Percentiles rank a stretch among this genome's conserved stretches.
These are phyloP conservation scores for Verticillium longisporum DNA, from an alignment of 2,329 filamentous ascomycete genomes.

Conservation along the genomic window DNA sequence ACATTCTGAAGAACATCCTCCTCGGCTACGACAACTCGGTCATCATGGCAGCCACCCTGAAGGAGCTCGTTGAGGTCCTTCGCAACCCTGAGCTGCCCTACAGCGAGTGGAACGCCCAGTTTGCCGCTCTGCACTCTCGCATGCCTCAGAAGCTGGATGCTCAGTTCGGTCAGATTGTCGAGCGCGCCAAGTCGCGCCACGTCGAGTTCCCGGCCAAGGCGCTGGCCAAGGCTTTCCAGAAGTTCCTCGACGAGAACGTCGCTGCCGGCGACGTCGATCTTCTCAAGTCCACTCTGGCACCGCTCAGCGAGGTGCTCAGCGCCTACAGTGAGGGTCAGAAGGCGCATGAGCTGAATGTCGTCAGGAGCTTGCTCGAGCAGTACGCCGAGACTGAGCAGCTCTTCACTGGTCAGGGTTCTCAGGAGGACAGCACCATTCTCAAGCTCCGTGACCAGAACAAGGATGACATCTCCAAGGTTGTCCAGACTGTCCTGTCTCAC, in stretches of 20 bases:
- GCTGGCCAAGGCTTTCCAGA: slow-evolving; percentile 73
- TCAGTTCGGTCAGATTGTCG: slow-evolving; percentile 76
- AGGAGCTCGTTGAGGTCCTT: slow-evolving; percentile 84
- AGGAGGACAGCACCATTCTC: slow-evolving; percentile 91
- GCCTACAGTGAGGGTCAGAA: slow-evolving; percentile 85
- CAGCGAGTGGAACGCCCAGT: slow-evolving; percentile 93
- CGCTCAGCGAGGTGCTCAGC: slow-evolving; percentile 70
- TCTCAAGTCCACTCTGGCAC: slow-evolving; percentile 65
- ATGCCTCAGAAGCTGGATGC: slow-evolving; percentile 92
- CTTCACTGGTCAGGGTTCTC: slow-evolving; percentile 76
- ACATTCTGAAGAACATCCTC: slow-evolving; percentile 80
- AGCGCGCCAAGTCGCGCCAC: slow-evolving; percentile 70
- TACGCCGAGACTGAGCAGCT: slow-evolving; percentile 81
- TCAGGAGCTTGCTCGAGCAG: slow-evolving; percentile 69
- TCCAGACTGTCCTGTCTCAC: slow-evolving; percentile 88
- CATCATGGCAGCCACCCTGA: slow-evolving; percentile 82
- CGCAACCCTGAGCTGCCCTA: slow-evolving; percentile 87
- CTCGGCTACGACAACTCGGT: slow-evolving; percentile 95
- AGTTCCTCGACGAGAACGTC: slow-evolving; percentile 85
- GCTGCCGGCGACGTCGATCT: slow-evolving; percentile 64
- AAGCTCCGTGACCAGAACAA: slow-evolving; percentile 94
- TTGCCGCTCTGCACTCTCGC: slow-evolving; percentile 91
- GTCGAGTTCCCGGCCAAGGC: slow-evolving; percentile 89
- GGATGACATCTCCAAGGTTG: slow-evolving; percentile 78
- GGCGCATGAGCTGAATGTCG: slow-evolving; percentile 78